A percentile compares a stretch with the other conserved stretches of the same genome.
These are phyloP conservation scores for Sugiyamaella sp. DNA, from an alignment of 1,139 yeast genomes.

Conservation along the genomic window DNA sequence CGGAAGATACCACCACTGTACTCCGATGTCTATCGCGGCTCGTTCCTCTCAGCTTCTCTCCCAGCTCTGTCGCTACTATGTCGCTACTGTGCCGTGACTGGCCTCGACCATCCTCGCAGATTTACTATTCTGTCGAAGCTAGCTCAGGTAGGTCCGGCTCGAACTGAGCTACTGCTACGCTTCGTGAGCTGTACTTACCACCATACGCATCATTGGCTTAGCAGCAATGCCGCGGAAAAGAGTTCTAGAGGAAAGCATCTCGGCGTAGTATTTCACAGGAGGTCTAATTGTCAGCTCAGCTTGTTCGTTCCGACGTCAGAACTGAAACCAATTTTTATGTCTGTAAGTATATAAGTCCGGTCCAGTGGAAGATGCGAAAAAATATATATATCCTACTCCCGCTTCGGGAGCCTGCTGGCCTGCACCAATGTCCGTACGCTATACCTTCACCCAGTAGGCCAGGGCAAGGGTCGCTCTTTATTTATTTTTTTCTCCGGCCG, in stretches of 20 bases:
- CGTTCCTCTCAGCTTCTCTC: background rate
- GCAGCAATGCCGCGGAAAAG: slow-evolving; percentile 12
- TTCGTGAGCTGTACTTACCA: slow-evolving; percentile 18
- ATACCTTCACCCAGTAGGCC: background rate
- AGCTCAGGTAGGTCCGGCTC: background rate
- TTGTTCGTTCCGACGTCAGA: background rate
- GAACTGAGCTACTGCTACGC: background rate
- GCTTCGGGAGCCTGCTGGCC: background rate
- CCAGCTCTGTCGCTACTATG: background rate
- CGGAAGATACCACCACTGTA: no score
- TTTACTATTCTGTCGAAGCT: no score
- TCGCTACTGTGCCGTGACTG: no score
- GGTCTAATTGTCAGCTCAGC: background rate
- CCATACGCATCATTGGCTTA: slow-evolving; percentile 14
- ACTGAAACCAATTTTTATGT: background rate
- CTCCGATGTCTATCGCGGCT: no score
- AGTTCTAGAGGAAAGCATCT: slow-evolving; percentile 17
- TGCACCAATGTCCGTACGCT: background rate
- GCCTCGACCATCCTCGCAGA: no score
- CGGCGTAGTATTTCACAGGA: background rate
- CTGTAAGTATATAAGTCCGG: background rate
- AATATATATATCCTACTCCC: background rate
- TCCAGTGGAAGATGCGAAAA: background rate
- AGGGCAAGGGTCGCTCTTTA: slow-evolving; percentile 1
- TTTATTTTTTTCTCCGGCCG: background rate